Evolutionary conservation across 129 eudicot genomes (phyloP).

Genomic region (Artemisia annua): DNA sequence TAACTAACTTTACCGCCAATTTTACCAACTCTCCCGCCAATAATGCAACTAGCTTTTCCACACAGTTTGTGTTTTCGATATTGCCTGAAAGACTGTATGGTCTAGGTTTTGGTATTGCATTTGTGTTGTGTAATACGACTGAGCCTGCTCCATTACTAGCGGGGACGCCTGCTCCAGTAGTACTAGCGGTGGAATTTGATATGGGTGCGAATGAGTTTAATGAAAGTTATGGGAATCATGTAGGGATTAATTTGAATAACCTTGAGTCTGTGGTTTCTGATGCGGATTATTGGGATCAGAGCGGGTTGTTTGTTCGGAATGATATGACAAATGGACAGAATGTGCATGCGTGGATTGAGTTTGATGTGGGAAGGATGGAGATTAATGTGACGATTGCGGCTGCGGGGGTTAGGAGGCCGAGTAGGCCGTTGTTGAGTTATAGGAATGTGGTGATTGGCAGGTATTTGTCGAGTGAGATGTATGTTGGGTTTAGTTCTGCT

Average conservation of each 20-base stretch:
- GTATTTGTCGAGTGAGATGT: slow-evolving; percentile 50
- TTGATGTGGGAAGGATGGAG: slow-evolving; percentile 46
- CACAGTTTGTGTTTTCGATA: slow-evolving; percentile 66
- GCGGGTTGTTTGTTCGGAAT: slow-evolving; percentile 36
- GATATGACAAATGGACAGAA: slow-evolving; percentile 65
- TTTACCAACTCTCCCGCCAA: too few species aligned
- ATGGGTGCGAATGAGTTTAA: slow-evolving; percentile 53
- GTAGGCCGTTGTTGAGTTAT: slow-evolving; percentile 39
- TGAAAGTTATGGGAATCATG: slow-evolving; percentile 58
- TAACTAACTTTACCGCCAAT: too few species aligned
- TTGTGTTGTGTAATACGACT: slow-evolving; percentile 50
- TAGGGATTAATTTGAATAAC: slow-evolving; percentile 61
- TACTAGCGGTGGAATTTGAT: slow-evolving; percentile 69
- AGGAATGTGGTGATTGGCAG: slow-evolving; percentile 28
- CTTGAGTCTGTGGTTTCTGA: slow-evolving; percentile 32
- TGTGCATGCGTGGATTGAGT: slow-evolving; percentile 75
- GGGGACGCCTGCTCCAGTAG: slow-evolving; percentile 38
- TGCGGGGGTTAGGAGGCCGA: slow-evolving; percentile 49
- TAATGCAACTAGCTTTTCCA: slow-evolving; percentile 45
- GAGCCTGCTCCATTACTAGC: slow-evolving; percentile 43
- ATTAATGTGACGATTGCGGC: slow-evolving; percentile 71
- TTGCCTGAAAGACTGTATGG: slow-evolving; percentile 48
- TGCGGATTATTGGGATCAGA: slow-evolving; percentile 51
- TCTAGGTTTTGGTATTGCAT: slow-evolving; percentile 73
- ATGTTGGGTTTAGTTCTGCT: slow-evolving; percentile 66